A percentile compares a stretch with the other conserved stretches of the same genome.
Conservation (phyloP, 371 early-diverging fungal genomes). For the Rhizomucor miehei region DNA sequence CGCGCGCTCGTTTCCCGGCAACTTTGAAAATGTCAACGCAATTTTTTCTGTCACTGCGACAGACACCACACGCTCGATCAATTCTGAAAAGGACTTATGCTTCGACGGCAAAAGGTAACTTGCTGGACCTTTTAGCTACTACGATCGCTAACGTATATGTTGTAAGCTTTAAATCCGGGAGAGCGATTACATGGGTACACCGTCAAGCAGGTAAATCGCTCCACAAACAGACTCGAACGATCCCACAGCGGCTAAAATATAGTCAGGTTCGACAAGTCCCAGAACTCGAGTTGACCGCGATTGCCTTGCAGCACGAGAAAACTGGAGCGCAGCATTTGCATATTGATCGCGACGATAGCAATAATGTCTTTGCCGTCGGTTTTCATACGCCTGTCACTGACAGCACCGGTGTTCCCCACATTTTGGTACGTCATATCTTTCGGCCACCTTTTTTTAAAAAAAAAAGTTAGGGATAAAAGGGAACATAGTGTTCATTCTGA, state of each 20-base stretch:
- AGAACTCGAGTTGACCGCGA: conserved; percentile 70
- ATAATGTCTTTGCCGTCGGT: conserved; percentile 91
- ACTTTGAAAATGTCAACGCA: conserved; percentile 5
- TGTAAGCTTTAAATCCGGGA: conserved; percentile 16
- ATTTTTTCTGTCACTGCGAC: conserved; percentile 6
- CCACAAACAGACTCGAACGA: neutral
- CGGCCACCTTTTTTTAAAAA: neutral
- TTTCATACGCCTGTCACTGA: conserved; percentile 85
- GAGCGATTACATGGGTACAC: conserved; percentile 26
- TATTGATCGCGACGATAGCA: conserved; percentile 79
- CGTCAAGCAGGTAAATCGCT: conserved; percentile 15
- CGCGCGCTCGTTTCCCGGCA: too few relatives aligned
- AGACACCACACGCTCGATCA: neutral
- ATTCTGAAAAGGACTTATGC: neutral
- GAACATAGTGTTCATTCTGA: neutral
- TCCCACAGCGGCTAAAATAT: neutral
- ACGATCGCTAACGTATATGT: too few relatives aligned
- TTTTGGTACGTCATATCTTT: conserved; percentile 54
- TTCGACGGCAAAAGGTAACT: neutral
- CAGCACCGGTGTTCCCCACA: conserved; percentile 91
- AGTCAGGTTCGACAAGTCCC: conserved; percentile 47
- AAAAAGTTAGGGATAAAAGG: too few relatives aligned
- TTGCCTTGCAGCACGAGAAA: conserved; percentile 64
- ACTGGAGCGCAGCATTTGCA: conserved; percentile 91
- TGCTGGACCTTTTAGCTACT: too few relatives aligned